Conservation (phyloP, 345 rosid genomes). For the Eucalyptus paniculata region DNA sequence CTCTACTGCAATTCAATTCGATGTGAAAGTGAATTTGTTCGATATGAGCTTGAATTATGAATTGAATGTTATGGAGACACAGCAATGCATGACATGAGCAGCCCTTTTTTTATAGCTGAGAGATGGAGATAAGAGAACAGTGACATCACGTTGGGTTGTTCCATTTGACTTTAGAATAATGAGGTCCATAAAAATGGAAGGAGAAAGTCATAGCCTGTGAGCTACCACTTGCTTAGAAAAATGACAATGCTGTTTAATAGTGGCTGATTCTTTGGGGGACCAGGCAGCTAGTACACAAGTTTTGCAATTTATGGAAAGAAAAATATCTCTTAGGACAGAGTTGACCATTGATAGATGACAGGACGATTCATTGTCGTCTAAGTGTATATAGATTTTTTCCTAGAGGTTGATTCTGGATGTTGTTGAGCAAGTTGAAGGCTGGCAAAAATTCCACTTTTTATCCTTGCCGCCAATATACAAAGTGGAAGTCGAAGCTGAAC, state of each 20-base stretch:
- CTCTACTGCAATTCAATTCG: neutral
- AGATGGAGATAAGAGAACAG: neutral
- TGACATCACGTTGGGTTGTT: rapidly evolving
- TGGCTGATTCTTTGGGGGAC: neutral
- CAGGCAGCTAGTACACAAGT: rapidly evolving
- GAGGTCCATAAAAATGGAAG: too few species aligned
- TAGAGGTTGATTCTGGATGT: neutral
- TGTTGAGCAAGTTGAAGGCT: neutral
- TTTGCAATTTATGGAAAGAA: neutral
- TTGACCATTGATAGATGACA: neutral
- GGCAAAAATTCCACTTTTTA: neutral
- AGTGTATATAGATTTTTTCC: neutral
- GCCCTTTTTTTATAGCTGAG: neutral
- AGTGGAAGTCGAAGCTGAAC: neutral
- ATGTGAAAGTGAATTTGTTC: neutral
- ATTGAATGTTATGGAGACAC: neutral
- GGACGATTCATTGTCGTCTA: too few species aligned
- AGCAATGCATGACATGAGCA: neutral
- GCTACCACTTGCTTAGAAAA: neutral
- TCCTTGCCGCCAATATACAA: neutral
- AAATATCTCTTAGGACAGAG: neutral
- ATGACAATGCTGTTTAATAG: neutral
- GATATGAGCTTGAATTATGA: neutral
- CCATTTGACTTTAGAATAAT: neutral
- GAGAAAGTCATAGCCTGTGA: neutral